Evolutionary conservation across 179 eudicot species (phyloP), one percentile per base, ranked within the genome.

Genomic region (Beta lomatogona): DNA sequence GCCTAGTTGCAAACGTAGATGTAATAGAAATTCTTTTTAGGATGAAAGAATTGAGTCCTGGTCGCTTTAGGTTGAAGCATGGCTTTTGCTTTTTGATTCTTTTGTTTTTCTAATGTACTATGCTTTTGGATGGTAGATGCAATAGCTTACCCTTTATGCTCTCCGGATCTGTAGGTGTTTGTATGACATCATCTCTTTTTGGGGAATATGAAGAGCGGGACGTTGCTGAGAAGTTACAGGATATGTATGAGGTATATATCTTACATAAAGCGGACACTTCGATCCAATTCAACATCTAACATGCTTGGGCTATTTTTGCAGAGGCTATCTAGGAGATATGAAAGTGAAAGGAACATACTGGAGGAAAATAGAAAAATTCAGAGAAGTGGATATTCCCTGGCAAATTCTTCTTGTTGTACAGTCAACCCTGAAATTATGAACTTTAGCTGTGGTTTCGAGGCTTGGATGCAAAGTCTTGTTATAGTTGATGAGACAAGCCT

Each of bases 161-260:
- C 81, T 71, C 77, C 48, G 55, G 70, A 50, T 77, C 76, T 73
- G 75, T 76, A 94, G 99, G 97, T 83, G 88, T 91, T 82, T 88
- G 90, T 87, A 86, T 94, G 91, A 84, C 95, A 80, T 84, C 93
- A 36, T 86, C 83, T 82, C 77, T 96, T 50, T 60, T 88, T 78
- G 83, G 81, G 28, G 84, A 82, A 78, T 81, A 68, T 54, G 88
- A 87, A 76, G 86, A 77, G 59, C 83, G 83, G 66, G 77, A 79
- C 31, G 72, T 86, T 68, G 71, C 83, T 41, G 83, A 87, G 82
- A 86, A 88, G 81, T 78, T 96, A 77, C 93, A 91, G 74, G 95
- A 94, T 82, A 91, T 96, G 87, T 82, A 94, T 87, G 90, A 90
- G 98, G 98, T 93, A 72, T 76, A 60, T 73, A 28, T 52, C 66